These are phyloP conservation scores for Arachis hypogaea DNA, from an alignment of 306 rosid species.

Conservation along the genomic window DNA sequence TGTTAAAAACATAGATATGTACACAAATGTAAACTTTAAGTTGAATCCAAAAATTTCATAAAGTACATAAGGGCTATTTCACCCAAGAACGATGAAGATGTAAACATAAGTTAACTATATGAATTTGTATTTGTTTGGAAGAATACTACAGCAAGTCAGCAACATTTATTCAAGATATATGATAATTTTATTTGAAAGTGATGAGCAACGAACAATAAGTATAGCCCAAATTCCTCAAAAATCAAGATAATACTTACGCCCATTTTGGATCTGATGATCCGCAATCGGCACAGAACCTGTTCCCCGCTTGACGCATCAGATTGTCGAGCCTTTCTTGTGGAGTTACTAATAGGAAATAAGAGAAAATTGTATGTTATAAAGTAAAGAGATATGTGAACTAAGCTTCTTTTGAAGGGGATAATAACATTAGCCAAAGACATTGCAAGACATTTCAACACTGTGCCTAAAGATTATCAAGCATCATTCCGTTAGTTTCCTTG, in stretches of 20 bases:
- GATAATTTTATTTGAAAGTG: constrained; percentile 22
- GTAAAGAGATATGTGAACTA: neutral
- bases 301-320: constrained; percentile 67
- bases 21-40: neutral
- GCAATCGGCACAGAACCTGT: constrained; percentile 87
- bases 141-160: neutral
- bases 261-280: constrained; percentile 94
- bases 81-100: neutral
- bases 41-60: neutral
- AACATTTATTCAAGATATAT: neutral
- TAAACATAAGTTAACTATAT: neutral
- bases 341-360: constrained; percentile 50
- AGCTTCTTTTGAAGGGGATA: constrained; percentile 6
- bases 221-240: neutral
- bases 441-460: neutral
- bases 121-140: neutral
- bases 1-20: constrained; percentile 8
- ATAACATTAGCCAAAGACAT: neutral
- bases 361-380: constrained; percentile 14
- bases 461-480: neutral
- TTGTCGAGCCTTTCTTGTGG: constrained; percentile 72
- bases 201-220: neutral
- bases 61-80: constrained; percentile 7
- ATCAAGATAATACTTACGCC: constrained; percentile 71
- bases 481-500: no score